phyloP scores from a whole-genome alignment of 768 basidiomycete species.

The Cyathus striatus region DNA sequence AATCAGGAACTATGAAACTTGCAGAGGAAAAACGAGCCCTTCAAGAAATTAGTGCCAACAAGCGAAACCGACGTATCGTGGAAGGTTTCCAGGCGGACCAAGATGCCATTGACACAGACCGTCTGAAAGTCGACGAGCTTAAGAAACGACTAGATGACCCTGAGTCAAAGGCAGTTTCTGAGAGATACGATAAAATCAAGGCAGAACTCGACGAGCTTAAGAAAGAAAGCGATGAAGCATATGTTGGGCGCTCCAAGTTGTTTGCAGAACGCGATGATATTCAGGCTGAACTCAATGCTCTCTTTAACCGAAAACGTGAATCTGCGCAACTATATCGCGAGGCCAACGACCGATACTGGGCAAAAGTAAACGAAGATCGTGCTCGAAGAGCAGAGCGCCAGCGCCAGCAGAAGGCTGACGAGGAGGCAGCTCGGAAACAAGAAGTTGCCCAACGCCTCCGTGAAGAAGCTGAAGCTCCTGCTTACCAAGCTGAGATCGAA shows the following conservation, averaged over 20 bases:
- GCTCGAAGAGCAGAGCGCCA: slow-evolving; percentile 75
- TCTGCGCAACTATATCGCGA: slow-evolving; percentile 69
- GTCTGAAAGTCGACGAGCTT: slow-evolving; percentile 69
- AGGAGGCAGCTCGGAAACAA: slow-evolving; percentile 74
- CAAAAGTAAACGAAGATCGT: slow-evolving; percentile 85
- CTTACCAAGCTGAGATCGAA: slow-evolving; percentile 90
- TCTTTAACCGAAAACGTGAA: slow-evolving; percentile 77
- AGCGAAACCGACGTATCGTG: slow-evolving; percentile 67
- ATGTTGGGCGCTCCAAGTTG: slow-evolving; percentile 74
- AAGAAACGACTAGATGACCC: slow-evolving; percentile 88
- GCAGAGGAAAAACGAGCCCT: slow-evolving; percentile 95
- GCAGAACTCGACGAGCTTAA: slow-evolving; percentile 83
- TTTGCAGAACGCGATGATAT: slow-evolving; percentile 82
- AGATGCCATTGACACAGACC: slow-evolving; percentile 76
- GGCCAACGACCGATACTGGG: slow-evolving; percentile 76
- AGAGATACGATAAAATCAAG: slow-evolving; percentile 78
- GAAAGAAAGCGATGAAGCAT: slow-evolving; percentile 81
- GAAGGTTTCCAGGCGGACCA: slow-evolving; percentile 81
- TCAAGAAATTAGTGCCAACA: slow-evolving; percentile 76
- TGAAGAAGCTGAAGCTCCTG: slow-evolving; percentile 88
- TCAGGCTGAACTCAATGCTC: slow-evolving; percentile 60
- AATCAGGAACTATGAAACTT: slow-evolving; percentile 87
- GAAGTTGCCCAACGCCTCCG: slow-evolving; percentile 76
- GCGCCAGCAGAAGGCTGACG: slow-evolving; percentile 69
- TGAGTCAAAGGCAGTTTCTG: slow-evolving; percentile 72